Conservation (phyloP, 805 yeast species). For the Yamadazyma laniorum region DNA sequence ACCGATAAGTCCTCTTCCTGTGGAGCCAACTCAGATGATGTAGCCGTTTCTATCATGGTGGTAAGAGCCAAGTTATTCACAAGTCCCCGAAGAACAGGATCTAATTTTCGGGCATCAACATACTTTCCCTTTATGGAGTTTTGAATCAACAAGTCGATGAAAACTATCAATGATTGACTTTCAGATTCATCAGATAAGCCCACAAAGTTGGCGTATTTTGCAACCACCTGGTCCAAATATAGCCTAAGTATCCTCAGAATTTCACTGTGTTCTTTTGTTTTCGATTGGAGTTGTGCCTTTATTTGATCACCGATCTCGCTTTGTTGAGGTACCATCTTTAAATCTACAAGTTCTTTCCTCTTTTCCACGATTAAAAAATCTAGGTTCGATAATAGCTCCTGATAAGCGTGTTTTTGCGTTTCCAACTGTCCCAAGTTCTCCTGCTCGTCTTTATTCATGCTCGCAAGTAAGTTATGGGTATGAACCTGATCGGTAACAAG, state of each 20-base stretch:
- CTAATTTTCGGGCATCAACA: neutral
- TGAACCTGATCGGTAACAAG: neutral
- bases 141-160: constrained; percentile 1
- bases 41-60: constrained; percentile 2
- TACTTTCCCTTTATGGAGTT: neutral
- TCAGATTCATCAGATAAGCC: neutral
- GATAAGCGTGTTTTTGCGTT: neutral
- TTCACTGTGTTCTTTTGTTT: neutral
- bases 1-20: neutral
- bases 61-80: constrained; percentile 3
- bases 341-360: neutral
- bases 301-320: neutral
- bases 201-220: neutral
- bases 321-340: neutral
- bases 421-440: neutral
- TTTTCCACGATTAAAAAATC: neutral
- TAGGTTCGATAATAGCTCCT: neutral
- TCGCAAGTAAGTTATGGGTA: neutral
- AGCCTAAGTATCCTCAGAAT: neutral
- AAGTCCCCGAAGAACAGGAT: constrained; percentile 1
- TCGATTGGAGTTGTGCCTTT: neutral
- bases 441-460: neutral
- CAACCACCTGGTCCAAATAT: neutral
- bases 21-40: neutral
- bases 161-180: neutral